Base-by-base conservation (phyloP, 345 rosid species). In the Lumnitzera racemosa region DNA sequence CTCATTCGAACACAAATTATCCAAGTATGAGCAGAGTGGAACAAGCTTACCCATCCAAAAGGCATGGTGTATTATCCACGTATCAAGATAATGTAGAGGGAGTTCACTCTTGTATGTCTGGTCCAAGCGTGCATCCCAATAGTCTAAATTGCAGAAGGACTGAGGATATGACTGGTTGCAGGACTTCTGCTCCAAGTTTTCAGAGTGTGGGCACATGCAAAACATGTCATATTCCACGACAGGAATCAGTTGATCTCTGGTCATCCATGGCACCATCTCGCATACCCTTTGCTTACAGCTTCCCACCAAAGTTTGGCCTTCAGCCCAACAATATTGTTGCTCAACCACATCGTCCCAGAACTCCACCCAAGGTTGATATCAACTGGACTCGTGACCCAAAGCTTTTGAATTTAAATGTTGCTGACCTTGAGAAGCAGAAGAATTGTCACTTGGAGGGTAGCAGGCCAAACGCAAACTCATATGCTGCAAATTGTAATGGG, bases 401-500 rank as follows among this genome's bases (percentile, higher is more conserved):
- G 56, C 59, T 72, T 51, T 66, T 71, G 59, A 78, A 63, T 76
- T 68, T 74, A 51, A 80, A 70, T 70, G 68, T 69, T 55, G 24
- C 81, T 20, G 72, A 63, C 58, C 46, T 54, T 51, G 87, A 77
- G 65, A 83, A 80, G 73, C 80, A 76, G 16, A 68, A 61, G 74
- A 85, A 71, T 51, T 53, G 79, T 57, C 72, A 66, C 67, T 70
- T 79, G 51, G 79, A 81, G 50, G 27, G 53, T 54, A 59, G 60
- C 56, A 67, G 67, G 60, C 51, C 64, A 53, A 59, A 25, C 67
- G 50, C 80, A 51, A 83, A 70, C 61, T 77, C 83, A 23, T 60
- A 60, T 77, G 60, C 82, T 70, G 68, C 83, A 75, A 84, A 76
- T 56, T 90, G 76, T 68, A 80, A 67, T 59, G 72, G 70, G 59